Percentiles rank a stretch among this genome's conserved stretches.
These are phyloP conservation scores for Aegle marmelos DNA, from an alignment of 345 rosid genomes.

Conservation along the genomic window DNA sequence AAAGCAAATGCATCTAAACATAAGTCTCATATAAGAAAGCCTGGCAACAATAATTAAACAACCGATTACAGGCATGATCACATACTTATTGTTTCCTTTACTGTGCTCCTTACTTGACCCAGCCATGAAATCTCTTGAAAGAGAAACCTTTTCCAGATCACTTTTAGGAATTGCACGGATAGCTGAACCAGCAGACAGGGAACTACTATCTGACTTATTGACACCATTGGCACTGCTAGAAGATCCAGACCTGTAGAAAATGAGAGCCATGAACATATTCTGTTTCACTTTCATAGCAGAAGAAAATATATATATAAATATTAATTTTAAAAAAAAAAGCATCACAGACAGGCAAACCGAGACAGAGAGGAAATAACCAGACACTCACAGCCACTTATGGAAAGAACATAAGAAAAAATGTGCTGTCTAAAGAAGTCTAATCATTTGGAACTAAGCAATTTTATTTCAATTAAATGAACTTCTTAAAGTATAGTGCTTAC, in stretches of 20 bases:
- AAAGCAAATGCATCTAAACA: neutral
- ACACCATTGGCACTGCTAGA: slow-evolving; percentile 27
- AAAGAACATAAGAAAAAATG: neutral
- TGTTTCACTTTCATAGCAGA: neutral
- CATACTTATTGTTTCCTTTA: slow-evolving; percentile 48
- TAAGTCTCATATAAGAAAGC: neutral
- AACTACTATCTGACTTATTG: slow-evolving; percentile 34
- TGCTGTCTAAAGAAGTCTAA: neutral
- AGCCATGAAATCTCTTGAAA: slow-evolving; percentile 35
- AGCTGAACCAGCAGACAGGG: slow-evolving; percentile 27
- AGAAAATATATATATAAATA: neutral
- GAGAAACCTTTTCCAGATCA: slow-evolving; percentile 40
- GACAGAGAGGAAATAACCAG: neutral
- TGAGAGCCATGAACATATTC: slow-evolving; percentile 4
- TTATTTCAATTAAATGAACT: neutral
- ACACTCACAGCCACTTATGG: neutral
- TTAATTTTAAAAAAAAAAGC: neutral
- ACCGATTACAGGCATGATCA: slow-evolving; percentile 1
- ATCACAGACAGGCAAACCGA: neutral
- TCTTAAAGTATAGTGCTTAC: neutral
- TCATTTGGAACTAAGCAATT: neutral
- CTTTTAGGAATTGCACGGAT: slow-evolving; percentile 29
- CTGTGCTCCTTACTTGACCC: slow-evolving; percentile 41
- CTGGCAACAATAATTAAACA: neutral
- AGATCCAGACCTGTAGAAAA: slow-evolving; percentile 42